Percentiles rank a stretch among this genome's conserved stretches.
Conservation (phyloP, 805 yeast species). For the Candida endomychidarum region DNA sequence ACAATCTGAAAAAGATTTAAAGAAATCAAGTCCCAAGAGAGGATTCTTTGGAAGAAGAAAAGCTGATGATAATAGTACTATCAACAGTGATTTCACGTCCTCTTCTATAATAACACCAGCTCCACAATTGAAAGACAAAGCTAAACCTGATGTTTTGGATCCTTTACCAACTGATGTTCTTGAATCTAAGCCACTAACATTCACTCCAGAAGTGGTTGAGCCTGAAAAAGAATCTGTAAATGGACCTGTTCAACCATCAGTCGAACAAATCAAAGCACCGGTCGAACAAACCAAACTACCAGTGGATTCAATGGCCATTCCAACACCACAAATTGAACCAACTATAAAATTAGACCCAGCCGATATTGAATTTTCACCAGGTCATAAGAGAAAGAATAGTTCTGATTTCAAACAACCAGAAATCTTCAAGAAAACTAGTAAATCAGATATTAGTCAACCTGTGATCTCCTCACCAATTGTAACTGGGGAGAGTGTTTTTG, state of each 20-base stretch:
- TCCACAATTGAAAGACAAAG: no score
- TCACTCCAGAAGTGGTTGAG: no score
- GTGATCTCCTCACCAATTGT: conserved; percentile 1
- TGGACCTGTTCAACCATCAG: no score
- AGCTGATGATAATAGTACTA: conserved; percentile 4
- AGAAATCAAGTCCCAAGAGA: conserved; percentile 9
- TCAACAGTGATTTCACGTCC: conserved; percentile 3
- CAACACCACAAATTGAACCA: conserved; percentile 9
- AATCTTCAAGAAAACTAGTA: conserved; percentile 3
- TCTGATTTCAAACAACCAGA: conserved; percentile 7
- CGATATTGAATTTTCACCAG: background rate
- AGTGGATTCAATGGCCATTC: background rate
- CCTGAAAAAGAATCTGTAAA: no score
- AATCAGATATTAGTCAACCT: conserved; percentile 9
- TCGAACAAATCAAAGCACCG: no score
- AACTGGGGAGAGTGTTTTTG: no score
- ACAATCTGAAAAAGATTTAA: conserved; percentile 13
- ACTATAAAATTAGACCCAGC: background rate
- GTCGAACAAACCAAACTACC: background rate
- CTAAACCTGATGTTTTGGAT: no score
- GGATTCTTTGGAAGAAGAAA: conserved; percentile 14
- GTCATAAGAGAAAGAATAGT: background rate
- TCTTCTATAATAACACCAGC: background rate
- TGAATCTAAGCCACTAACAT: no score
- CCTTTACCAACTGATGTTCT: no score